Base-by-base conservation (phyloP, 345 rosid species). In the Gossypium ekmanianum region DNA sequence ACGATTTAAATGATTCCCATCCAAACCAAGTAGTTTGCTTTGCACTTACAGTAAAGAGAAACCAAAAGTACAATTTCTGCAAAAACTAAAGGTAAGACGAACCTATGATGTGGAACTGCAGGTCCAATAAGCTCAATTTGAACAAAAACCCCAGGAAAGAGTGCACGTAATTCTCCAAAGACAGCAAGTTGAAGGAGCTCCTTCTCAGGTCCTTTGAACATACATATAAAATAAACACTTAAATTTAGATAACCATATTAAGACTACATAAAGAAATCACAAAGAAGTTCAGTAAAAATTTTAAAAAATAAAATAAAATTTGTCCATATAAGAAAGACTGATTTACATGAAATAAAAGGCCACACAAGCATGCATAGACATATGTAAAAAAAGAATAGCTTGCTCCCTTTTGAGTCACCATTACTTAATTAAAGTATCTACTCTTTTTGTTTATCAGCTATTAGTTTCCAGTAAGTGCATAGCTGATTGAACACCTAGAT, bases 141-240 rank as follows among this genome's bases (percentile, higher is more conserved):
- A 75, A 93, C 80, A 65, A 34, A 83, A 57, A 88, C 59, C 63
- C 92, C 89, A 77, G 97, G 89, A 80, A 95, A 89, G 76, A 95
- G 91, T 1, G 97, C 89, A 71, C 9, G 82, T 81, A 95, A 83
- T 85, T 93, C 99, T 71, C 91, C 88, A 73, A 95, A 90, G 68
- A 82, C 94, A 84, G 90, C 79, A 78, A 95, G 87, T 72, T 93
- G 97, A 39, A 84, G 83, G 79, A 95, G 97, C 85, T 95, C 98
- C 75, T 87, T 93, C 83, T 93, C 97, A 74, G 97, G 99, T 73
- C 99, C 99, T 95, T 80, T 71, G 44, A 79, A 77, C 62, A 75
- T 64, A 74, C 74, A 79, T 76, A 65, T 79, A 22, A 83, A 22
- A 54, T 74, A 9, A 69, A 16, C 14, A 14, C 12, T 63, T 9